These are phyloP conservation scores for Endogone sp. DNA, from an alignment of 192 early-diverging fungal genomes.

Conservation along the genomic window DNA sequence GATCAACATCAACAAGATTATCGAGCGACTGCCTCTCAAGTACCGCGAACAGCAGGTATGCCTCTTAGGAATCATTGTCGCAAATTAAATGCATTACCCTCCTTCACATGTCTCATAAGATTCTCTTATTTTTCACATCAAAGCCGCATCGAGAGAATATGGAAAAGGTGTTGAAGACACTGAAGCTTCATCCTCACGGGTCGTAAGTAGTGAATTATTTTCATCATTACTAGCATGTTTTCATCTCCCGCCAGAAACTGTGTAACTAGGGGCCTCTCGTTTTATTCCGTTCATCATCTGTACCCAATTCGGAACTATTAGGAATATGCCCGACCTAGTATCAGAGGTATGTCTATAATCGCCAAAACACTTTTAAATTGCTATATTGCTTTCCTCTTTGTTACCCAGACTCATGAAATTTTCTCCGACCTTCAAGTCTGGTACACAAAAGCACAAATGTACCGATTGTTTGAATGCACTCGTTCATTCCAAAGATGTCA, in stretches of 20 bases:
- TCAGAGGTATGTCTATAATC: neutral
- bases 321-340: slow-evolving; percentile 9
- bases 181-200: slow-evolving; percentile 20
- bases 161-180: slow-evolving; percentile 10
- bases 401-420: no score
- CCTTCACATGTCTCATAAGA: no score
- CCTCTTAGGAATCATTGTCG: neutral
- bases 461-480: slow-evolving; percentile 26
- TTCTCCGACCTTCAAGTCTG: neutral
- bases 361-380: no score
- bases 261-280: no score
- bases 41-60: slow-evolving; percentile 23
- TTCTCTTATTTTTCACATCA: no score
- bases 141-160: slow-evolving; percentile 8
- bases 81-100: neutral
- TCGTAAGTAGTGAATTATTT: slow-evolving; percentile 10
- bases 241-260: no score
- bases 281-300: neutral
- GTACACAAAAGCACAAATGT: slow-evolving; percentile 13
- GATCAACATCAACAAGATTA: slow-evolving; percentile 27
- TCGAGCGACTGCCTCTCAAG: slow-evolving; percentile 22
- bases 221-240: no score
- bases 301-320: neutral
- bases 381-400: no score
- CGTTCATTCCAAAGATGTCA: slow-evolving; percentile 25